Base-by-base conservation (phyloP, 345 rosid genomes). In the Camelina hispida region DNA sequence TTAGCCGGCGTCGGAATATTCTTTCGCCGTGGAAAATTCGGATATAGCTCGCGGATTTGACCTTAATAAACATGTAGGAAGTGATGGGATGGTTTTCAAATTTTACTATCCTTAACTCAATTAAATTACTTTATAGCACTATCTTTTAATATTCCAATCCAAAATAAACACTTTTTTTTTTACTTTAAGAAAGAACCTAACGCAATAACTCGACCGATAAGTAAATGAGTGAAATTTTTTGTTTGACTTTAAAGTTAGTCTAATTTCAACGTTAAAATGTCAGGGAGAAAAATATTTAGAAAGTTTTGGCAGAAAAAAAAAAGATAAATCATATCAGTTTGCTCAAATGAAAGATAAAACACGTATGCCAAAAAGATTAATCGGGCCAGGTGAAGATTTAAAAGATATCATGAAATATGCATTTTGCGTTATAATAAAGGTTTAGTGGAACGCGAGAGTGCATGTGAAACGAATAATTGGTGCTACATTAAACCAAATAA, bases 391-490 rank as follows among this genome's bases (percentile, higher is more conserved):
- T 20, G 15, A 73, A n/a, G 23, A n/a, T 64, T 38, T 54, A 6
- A 66, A 62, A 56, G 28, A 25, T 28, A 66, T 38, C 5, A 47
- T 37, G 7, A 23, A 44, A 46, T 37, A 28, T 38, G 25, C 68
- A 42, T 51, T 51, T 67, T 68, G 51, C 30, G 47, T 61, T 69
- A 42, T 65, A 57, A 64, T 40, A 58, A 25, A 48, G 25, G 63
- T 15, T 50, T 40, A 65, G 42, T 71, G 73, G 68, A 59, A 50
- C 15, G 66, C 51, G 13, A 47, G 55, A 78, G 43, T 52, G 73
- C 73, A 78, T 78, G 81, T 78, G 77, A 66, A 42, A 20, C 50
- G 60, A 78, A 78, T 78, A 43, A 72, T 78, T 72, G 69, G 34
- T 28, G 68, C 48, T 71, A 71, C 50, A 65, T 32, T 38, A 62